Evolutionary conservation across 2,329 filamentous ascomycete genomes (phyloP), one percentile per base, ranked within the genome.

Genomic region (Neonectria ditissima): DNA sequence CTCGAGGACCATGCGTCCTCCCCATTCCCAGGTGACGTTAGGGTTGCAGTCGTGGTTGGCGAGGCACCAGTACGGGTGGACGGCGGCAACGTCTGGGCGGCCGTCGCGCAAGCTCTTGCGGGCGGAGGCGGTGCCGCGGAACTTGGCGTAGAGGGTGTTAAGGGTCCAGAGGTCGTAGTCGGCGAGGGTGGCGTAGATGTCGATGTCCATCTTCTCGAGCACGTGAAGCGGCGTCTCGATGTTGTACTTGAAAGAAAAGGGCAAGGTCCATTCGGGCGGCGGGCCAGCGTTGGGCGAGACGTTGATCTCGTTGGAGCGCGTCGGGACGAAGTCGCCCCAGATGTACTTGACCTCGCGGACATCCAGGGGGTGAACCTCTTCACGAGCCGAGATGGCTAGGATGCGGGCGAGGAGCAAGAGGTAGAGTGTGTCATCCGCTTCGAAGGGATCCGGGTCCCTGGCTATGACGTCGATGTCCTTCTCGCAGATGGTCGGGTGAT

Each of bases 21-120:
- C 89, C 93, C 94, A 97, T 74, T 97, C 92, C 96, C 96, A 99
- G 4, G 87, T 87, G 41, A 98, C 94, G 77, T 97, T 97, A 9
- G 96, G 96, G 75, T 97, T 90, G 79, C 96, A 99, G 77, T 94
- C 93, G 77, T 99, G 96, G 74, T 99, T 99, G 28, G 95, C 94
- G 30, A 98, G 84, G 79, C 94, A 98, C 94, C 96, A 99, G 71
- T 97, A 89, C 2, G 95, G 94, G 80, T 98, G 94, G 28, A 98
- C 94, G 28, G 95, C 95, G 28, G 93, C 93, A 5, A 97, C 91
- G 73, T 98, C 96, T 0, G 96, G 95, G 10, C 92, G 88, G 3
- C 94, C 92, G 66, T 95, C 92, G 70, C 87, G 87, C 0, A 85
- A 86, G 65, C 88, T 93, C 69, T 96, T 90, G 41, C 92, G 87